Base-by-base conservation (phyloP, 169 alveolate genomes). In the Babesia divergens region DNA sequence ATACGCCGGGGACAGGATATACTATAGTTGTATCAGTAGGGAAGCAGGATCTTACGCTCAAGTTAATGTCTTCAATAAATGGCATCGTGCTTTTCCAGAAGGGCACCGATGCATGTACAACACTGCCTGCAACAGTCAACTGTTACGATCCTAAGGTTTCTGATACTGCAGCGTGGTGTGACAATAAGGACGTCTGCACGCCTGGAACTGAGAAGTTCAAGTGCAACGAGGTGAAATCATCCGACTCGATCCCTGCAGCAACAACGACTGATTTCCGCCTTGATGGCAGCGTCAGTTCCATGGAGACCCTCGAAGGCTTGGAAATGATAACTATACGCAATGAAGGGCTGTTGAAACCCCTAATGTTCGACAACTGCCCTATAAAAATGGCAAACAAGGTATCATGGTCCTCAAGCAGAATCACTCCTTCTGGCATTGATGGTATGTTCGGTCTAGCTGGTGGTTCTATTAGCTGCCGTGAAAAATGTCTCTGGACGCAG, bases 131-230 rank as follows among this genome's bases (percentile, higher is more conserved):
- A 2, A 62, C 35, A 22, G 62, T 49, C 6, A 22, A 14, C 6
- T 88, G 93, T 31, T 88, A 88, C 62, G 81, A 81, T 28, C 90
- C 93, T 1, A 53, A 52, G 38, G 24, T 26, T 2, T 76, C 91
- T 9, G 50, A 29, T 26, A 84, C 80, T 31, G 84, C 91, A 11
- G 43, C 54, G 1, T 88, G 93, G 93, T 88, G 93, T 34, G 44
- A 74, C 24, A 88, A 79, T 28, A 64, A 42, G 14, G 65, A 66
- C 16, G 65, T 75, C 18, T 82, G 89, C 35, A 66, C 81, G 8
- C 86, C 91, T n/a, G 88, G 86, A 9, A 43, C 54, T 52, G 44
- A 65, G 2, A 77, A 54, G 26, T 88, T 44, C 62, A 59, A 74
- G 28, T 88, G 93, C 37, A 62, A 47, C n/a, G 82, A 65, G 22